A percentile compares a stretch with the other conserved stretches of the same genome.
These are phyloP conservation scores for Juncus effusus DNA, from an alignment of 176 grass and related monocot genomes.

Conservation along the genomic window DNA sequence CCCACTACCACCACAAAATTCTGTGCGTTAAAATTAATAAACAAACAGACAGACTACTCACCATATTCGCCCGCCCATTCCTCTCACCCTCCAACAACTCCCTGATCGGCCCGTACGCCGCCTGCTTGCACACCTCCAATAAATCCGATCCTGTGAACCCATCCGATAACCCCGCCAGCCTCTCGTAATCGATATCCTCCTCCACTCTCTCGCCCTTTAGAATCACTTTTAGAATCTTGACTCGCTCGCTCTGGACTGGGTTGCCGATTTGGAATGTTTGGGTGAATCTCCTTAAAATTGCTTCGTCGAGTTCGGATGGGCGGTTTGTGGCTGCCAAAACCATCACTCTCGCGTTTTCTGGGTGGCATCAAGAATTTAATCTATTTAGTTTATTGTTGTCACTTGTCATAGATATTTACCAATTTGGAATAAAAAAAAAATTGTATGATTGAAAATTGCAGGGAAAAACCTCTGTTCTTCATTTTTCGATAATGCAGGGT, in stretches of 20 bases:
- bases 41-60: constrained; percentile 34
- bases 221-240: constrained; percentile 85
- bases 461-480: too few relatives aligned
- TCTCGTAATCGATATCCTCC: constrained; percentile 60
- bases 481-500: too few relatives aligned
- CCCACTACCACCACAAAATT: too few relatives aligned
- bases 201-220: constrained; percentile 81
- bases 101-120: constrained; percentile 86
- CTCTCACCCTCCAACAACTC: constrained; percentile 76
- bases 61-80: constrained; percentile 42
- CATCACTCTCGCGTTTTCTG: constrained; percentile 96
- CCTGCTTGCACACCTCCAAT: constrained; percentile 90
- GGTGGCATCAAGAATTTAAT: too few relatives aligned
- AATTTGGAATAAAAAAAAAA: too few relatives aligned
- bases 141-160: constrained; percentile 95
- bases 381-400: too few relatives aligned
- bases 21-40: too few relatives aligned
- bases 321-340: constrained; percentile 98
- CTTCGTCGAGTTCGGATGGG: constrained; percentile 91
- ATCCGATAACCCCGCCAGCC: constrained; percentile 66
- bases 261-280: constrained; percentile 89
- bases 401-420: too few relatives aligned
- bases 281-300: constrained; percentile 88
- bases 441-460: not conserved
- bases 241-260: constrained; percentile 70